These are phyloP conservation scores for Talaromyces thailandensis DNA, from an alignment of 495 filamentous ascomycete species.

Conservation along the genomic window DNA sequence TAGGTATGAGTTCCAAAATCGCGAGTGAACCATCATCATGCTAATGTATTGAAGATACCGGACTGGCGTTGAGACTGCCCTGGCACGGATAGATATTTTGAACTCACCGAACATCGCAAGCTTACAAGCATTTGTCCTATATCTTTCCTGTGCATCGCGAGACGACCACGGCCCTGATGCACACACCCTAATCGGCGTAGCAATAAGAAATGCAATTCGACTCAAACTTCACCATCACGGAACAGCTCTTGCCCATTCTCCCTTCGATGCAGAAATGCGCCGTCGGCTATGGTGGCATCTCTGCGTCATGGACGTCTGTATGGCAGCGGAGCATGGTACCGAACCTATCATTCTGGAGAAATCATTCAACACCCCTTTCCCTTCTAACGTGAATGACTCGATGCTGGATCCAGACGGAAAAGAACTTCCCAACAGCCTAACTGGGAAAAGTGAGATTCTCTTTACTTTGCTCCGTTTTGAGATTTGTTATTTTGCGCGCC, in stretches of 20 bases:
- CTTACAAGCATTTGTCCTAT: neutral
- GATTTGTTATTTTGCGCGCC: neutral
- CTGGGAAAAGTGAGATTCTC: neutral
- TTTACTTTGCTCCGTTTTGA: neutral
- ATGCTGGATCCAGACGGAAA: neutral
- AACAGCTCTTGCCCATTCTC: constrained; percentile 8
- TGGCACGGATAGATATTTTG: neutral
- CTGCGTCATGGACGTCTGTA: neutral
- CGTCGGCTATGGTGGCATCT: constrained; percentile 63
- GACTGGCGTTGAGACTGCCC: neutral
- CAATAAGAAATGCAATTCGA: neutral
- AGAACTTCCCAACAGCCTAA: neutral
- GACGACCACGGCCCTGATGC: neutral
- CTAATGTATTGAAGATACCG: neutral
- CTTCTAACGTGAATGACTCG: neutral
- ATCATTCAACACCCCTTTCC: neutral
- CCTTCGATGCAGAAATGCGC: constrained; percentile 66
- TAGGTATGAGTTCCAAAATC: neutral
- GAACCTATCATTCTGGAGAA: neutral
- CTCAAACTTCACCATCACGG: neutral
- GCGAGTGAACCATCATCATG: neutral
- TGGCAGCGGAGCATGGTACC: neutral
- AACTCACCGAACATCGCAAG: neutral
- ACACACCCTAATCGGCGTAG: neutral
- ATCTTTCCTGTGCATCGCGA: neutral